Base-by-base conservation (phyloP, 2,329 filamentous ascomycete genomes). In the Seiridium unicorne region DNA sequence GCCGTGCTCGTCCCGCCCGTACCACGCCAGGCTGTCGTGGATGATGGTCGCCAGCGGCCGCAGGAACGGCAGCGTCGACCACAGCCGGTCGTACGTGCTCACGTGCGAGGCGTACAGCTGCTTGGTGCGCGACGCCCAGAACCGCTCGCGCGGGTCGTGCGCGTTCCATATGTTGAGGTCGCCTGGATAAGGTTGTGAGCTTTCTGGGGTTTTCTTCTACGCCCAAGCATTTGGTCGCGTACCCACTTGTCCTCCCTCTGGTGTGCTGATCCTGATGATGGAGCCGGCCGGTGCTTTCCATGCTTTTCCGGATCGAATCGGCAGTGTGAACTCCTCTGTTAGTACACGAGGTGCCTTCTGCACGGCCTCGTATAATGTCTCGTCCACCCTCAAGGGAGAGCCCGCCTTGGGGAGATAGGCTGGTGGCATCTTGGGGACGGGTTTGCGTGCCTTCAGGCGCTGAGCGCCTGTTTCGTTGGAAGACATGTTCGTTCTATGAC, bases 111-210 rank as follows among this genome's bases (percentile, higher is more conserved):
- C 84, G 66, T 96, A 90, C 18, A 96, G 82, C 72, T 96, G 91
- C 60, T 88, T 83, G 10, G 91, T 95, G 44, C 92, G 84, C 1
- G 86, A 81, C 1, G 92, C 91, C 92, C 91, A 96, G 78, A 96
- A 92, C 47, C 87, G 82, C 72, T 96, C 92, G 11, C 90, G 84
- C 0, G 91, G 89, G 72, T 95, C 93, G 63, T 87, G 77, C 4
- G 82, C 80, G 67, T 89, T 91, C 90, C 90, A 96, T 67, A 95
- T 83, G 72, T 96, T 96, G 18, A 95, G 77, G 68, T 95, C 92
- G 58, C 91, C 90, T 76, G 18, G 18, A 26, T 26, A 26, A 26
- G 18, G 18, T 26, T 26, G 18, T 26, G 18, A 26, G 18, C 18
- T 26, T 26, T 26, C 18, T 26, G 18, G 18, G 18, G 18, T 26